Evolutionary conservation across 306 rosid genomes (phyloP), one percentile per base, ranked within the genome.

Genomic region (Spatholobus suberectus): DNA sequence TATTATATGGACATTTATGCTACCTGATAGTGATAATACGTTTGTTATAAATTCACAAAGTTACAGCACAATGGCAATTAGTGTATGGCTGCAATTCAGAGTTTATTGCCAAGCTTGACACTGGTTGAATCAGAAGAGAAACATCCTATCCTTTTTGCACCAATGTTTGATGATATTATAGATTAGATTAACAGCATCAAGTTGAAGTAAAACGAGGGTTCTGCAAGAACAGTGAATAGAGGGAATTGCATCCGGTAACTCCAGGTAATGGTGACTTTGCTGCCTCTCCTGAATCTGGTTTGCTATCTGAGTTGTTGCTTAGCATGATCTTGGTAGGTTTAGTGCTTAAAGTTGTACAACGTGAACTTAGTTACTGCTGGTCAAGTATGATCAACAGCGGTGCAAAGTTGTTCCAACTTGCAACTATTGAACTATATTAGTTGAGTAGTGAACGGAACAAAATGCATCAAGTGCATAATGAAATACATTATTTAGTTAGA

Each of bases 91-190:
- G 40, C 43, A 40, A 75, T 37, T 76, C 41, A 24, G 20, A 11
- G 12, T 41, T 59, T 23, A 38, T 23, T 75, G 41, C 69, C 69
- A 2, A 38, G 70, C 37, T 38, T 35, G 68, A 35, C 49, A 74
- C 51, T 54, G 66, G 66, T 51, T 73, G 62, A 73, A 73, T 47
- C 35, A 49, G 43, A 29, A 47, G 41, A 72, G 24, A 27, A 71
- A 26, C 27, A 15, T 15, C 40, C 75, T 24, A 1, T 18, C 73
- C 51, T 24, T 71, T 71, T 44, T 72, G 10, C 23, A 47, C 61
- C 44, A 27, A 17, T 24, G 35, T 63, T 63, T 63, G 13, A 32
- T 63, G 70, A 29, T 63, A 7, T 32, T 34, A 6, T 32, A 29
- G 41, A 62, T 29, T 14, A 62, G 69, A 15, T 6, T 29, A 32